Base-by-base conservation (phyloP, 2,329 filamentous ascomycete genomes). In the Exophiala viscosa region DNA sequence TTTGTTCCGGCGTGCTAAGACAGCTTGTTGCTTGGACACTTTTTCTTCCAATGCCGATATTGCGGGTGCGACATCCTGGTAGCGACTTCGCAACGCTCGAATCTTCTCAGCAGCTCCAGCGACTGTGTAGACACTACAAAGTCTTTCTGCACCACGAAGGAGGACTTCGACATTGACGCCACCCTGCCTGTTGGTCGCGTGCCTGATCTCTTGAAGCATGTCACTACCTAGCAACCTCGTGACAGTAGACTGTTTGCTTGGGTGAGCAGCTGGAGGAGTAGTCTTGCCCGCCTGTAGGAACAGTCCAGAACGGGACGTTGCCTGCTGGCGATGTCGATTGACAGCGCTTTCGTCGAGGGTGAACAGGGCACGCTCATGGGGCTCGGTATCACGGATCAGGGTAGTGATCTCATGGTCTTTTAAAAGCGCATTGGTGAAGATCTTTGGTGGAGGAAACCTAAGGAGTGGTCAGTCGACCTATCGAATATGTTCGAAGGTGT, bases 281-380 rank as follows among this genome's bases (percentile, higher is more conserved):
- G 70, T 49, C 59, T 68, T 57, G 10, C 54, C 47, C 11, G 45
- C 42, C 23, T 55, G 45, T 3, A 18, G 31, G 11, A 15, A 11
- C 42, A 31, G 35, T 36, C 45, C 10, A 17, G n/a, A 14, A 23
- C 48, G 38, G 4, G 34, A 13, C 6, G 45, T 36, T 31, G 45
- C 43, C 11, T 41, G 32, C 14, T 42, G 45, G 33, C 39, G 43
- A 32, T 18, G 46, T 61, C 67, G 76, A 69, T 66, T 79, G 3
- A 78, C 77, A 4, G 73, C 78, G 0, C 87, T 82, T 0, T 88
- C 84, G 1, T 92, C 90, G 0, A 96, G 85, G 34, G 92, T 95
- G 75, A 97, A 99, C 14, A 99, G 83, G 5, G 92, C 92, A 65
- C 91, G 87, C 70, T 99, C 93, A 73, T 97, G 92, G 17, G 87